These are phyloP conservation scores for Zalerion maritima DNA, from an alignment of 495 filamentous ascomycete genomes.

Conservation along the genomic window DNA sequence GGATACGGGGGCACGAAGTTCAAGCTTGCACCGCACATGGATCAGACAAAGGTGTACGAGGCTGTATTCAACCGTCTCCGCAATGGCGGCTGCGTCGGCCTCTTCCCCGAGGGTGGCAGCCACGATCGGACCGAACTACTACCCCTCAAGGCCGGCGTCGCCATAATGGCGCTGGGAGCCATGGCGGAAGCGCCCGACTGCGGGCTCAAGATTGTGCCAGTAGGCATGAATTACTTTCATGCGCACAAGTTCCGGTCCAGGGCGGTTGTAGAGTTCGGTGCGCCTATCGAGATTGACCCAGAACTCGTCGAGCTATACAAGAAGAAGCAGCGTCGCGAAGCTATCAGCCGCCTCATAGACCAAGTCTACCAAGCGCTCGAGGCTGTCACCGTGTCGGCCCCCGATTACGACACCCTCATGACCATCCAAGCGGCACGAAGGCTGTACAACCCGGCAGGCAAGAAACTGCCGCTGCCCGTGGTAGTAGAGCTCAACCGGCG, in stretches of 20 bases:
- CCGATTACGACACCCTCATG: slow-evolving; percentile 97
- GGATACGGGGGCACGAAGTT: slow-evolving; percentile 67
- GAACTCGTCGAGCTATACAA: slow-evolving; percentile 80
- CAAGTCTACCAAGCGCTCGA: slow-evolving; percentile 72
- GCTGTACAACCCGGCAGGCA: slow-evolving; percentile 85
- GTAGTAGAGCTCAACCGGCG: slow-evolving; percentile 94
- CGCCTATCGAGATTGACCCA: slow-evolving; percentile 63
- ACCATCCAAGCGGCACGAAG: slow-evolving; percentile 90
- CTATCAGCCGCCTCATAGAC: slow-evolving; percentile 67
- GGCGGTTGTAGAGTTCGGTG: slow-evolving; percentile 92
- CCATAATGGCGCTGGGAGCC: slow-evolving; percentile 93
- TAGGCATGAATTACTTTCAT: slow-evolving; percentile 99
- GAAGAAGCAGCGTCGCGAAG: slow-evolving; percentile 65
- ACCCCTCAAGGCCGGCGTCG: slow-evolving; percentile 93
- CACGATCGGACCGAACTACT: slow-evolving; percentile 90
- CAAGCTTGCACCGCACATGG: slow-evolving; percentile 83
- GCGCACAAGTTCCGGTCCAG: slow-evolving; percentile 96
- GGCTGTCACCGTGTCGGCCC: slow-evolving; percentile 82
- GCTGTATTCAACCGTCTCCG: slow-evolving; percentile 75
- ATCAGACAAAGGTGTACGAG: slow-evolving; percentile 87
- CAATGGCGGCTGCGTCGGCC: slow-evolving; percentile 78
- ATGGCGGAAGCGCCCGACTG: slow-evolving; percentile 78
- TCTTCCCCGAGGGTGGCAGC: slow-evolving; percentile 95
- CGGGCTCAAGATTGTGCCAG: slow-evolving; percentile 96
- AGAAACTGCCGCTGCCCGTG: slow-evolving; percentile 84